Evolutionary conservation across 306 rosid genomes (phyloP), one percentile per base, ranked within the genome.

Genomic region (Aeschynomene evenia): DNA sequence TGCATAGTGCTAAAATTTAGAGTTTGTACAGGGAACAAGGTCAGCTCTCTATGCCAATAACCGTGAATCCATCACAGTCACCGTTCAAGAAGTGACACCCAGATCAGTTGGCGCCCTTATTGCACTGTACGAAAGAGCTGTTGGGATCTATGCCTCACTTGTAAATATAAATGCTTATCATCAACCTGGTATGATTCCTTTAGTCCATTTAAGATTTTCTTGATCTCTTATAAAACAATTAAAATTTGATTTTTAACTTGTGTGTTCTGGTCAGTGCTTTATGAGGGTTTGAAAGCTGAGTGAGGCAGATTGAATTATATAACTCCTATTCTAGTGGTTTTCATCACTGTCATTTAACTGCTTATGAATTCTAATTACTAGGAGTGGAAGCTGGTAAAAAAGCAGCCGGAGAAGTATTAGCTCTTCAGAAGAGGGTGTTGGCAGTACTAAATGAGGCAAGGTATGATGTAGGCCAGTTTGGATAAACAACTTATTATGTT

Each of bases 71-170:
- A 66, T 90, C 77, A 86, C 94, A 26, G 97, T 90, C 71, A 86
- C 97, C 5, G 97, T 93, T 34, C 86, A 88, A 81, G 96, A 93
- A 85, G 91, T 90, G 68, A 93, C 88, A 57, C 94, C 97, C 20
- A 82, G 94, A 85, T 71, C 97, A n/a, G 96, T 88, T 22, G 97
- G 98, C 23, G 98, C 92, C 66, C 91, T 93, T 68, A 36, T 93
- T 67, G 98, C 97, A 49, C 96, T 90, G 34, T 93, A 93, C 9
- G 98, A 90, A 79, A 87, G 97, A 73, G 98, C 98, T 22, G 98
- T 93, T 16, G 98, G 98, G 59, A 88, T 93, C 49, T 93, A 90
- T 84, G 97, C 98, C 39, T 82, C 88, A 20, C 83, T 93, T 70
- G 83, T 84, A 57, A 82, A 90, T 84, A 90, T 90, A 71, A 93